Evolutionary conservation across 2,329 filamentous ascomycete genomes (phyloP).

Genomic region (Microdochium trichocladiopsis): DNA sequence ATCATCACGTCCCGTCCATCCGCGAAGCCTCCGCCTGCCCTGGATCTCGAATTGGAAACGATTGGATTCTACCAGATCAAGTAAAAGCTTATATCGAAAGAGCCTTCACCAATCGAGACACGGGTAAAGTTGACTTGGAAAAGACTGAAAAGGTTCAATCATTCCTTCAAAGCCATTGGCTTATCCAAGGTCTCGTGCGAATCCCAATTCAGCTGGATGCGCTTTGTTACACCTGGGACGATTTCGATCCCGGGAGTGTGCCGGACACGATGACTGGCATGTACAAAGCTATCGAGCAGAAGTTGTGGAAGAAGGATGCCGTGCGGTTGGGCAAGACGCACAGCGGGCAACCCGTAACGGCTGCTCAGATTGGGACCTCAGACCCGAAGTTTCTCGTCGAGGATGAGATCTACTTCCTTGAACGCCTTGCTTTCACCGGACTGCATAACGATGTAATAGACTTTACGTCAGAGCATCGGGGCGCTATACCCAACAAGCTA

Average conservation of each 20-base stretch:
- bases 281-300: constrained; percentile 23
- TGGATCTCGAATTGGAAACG: constrained; percentile 30
- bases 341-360: constrained; percentile 1
- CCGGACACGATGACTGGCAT: constrained; percentile 28
- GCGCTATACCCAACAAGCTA: constrained; percentile 10
- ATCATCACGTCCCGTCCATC: constrained; percentile 33
- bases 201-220: constrained; percentile 38
- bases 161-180: constrained; percentile 22
- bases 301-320: constrained; percentile 30
- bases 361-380: constrained; percentile 2
- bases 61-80: constrained; percentile 29
- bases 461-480: constrained; percentile 17
- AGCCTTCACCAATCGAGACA: constrained; percentile 5
- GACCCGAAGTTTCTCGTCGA: constrained; percentile 9
- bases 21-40: constrained; percentile 3
- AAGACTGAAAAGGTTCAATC: constrained; percentile 14
- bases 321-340: constrained; percentile 15
- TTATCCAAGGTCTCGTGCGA: constrained; percentile 27
- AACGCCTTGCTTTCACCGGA: constrained; percentile 26
- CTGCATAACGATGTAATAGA: constrained; percentile 23
- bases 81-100: constrained; percentile 22
- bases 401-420: constrained; percentile 15
- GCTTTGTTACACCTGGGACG: constrained; percentile 29
- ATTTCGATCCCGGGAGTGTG: constrained; percentile 3
- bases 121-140: background rate